These are phyloP conservation scores for Tetrapisispora arboricola DNA, from an alignment of 805 yeast genomes.

Conservation along the genomic window DNA sequence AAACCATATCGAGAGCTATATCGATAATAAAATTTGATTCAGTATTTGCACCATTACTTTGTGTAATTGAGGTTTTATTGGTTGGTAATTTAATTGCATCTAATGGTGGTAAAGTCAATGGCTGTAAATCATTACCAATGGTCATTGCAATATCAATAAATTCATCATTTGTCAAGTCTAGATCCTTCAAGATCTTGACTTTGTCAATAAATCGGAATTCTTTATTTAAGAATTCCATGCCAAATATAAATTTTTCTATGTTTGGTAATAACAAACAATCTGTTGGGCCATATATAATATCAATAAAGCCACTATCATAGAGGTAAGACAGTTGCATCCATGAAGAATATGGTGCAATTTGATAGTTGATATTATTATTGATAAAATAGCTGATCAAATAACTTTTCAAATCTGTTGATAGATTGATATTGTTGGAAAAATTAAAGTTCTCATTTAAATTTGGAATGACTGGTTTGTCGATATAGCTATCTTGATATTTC, in stretches of 20 bases:
- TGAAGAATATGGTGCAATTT: constrained; percentile 76
- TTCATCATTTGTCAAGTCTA: constrained; percentile 52
- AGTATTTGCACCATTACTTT: background rate
- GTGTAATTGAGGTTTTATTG: constrained; percentile 10
- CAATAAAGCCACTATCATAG: constrained; percentile 44
- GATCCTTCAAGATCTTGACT: constrained; percentile 45
- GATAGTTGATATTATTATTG: constrained; percentile 46
- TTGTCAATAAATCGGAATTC: constrained; percentile 62
- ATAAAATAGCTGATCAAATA: constrained; percentile 51
- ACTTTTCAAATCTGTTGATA: constrained; percentile 37
- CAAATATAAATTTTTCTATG: constrained; percentile 61
- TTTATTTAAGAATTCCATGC: constrained; percentile 55
- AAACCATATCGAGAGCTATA: constrained; percentile 31
- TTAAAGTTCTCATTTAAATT: constrained; percentile 38
- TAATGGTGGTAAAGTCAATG: constrained; percentile 44
- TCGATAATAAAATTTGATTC: constrained; percentile 21
- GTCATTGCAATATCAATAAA: constrained; percentile 67
- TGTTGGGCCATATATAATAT: constrained; percentile 75
- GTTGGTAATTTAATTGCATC: constrained; percentile 17
- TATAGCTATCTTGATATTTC: constrained; percentile 24
- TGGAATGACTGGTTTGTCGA: constrained; percentile 29
- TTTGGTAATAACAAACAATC: constrained; percentile 56
- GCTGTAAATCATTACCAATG: constrained; percentile 71
- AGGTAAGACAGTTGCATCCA: constrained; percentile 73
- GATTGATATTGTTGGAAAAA: constrained; percentile 39